Evolutionary conservation across 352 stramenopile genomes (phyloP), one percentile per base, ranked within the genome.

Genomic region (Globisporangium viniferum): DNA sequence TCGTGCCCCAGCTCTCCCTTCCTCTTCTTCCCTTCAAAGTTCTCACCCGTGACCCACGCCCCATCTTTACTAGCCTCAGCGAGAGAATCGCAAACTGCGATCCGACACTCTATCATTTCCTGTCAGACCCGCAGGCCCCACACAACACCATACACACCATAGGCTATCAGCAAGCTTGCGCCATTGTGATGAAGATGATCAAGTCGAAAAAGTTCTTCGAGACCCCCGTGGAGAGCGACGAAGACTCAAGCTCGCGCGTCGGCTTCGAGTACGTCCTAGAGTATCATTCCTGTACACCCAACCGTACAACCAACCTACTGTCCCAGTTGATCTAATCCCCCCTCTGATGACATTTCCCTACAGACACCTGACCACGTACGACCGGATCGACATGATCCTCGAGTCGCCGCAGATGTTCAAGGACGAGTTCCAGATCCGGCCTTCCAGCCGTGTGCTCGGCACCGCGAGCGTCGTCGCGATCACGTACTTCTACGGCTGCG

Each of bases 401-500:
- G 59, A 65, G 15, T 65, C 59, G 10, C 59, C 59, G 3, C 59
- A 24, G n/a, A 44, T 65, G 14, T 36, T 36, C 33, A 65, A 57
- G 41, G 27, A 57, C 12, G 46, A 55, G 67, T 41, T 36, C 22
- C 14, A 12, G 9, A 14, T 33, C n/a, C 49, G 49, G 8, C 49
- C 49, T 3, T 57, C 49, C 8, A 57, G n/a, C 9, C 67, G 64
- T 20, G 67, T 79, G 33, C 68, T 79, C 6, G 64, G 67, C 18
- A 73, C 66, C 0, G 58, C 48, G 8, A 53, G 62, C 31, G 59
- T 77, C 12, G 65, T 67, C 3, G 67, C 70, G 33, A 75, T 75
- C 60, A 75, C 68, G 44, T 75, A 73, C 49, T 70, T 75, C 59
- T 67, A 59, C 31, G 61, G 66, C 18, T 69, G 61, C 22, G 65